These are phyloP conservation scores for Penicillium glabrum DNA, from an alignment of 2,329 filamentous ascomycete species.

Conservation along the genomic window DNA sequence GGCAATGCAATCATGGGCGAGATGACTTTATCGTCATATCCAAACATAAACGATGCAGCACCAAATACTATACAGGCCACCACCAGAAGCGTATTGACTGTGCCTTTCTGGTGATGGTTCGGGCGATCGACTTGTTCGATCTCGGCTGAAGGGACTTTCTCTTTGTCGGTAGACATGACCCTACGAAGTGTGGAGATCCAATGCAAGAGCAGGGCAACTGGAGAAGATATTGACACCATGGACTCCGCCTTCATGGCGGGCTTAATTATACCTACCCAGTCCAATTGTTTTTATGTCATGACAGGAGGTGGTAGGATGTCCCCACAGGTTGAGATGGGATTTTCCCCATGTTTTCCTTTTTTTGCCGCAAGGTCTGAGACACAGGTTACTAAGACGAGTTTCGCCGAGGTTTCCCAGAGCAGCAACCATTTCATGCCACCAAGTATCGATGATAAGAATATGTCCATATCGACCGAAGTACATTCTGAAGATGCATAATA, in stretches of 20 bases:
- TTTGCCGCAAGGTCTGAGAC: not conserved
- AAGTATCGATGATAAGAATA: no score
- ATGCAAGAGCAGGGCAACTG: conserved; percentile 1
- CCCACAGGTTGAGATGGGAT: not conserved
- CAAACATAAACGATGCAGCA: conserved; percentile 34
- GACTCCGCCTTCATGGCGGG: conserved; percentile 1
- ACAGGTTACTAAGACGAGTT: conserved; percentile 4
- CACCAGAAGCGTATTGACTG: conserved; percentile 27
- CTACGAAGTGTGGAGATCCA: conserved; percentile 7
- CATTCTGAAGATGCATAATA: not conserved
- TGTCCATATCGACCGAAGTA: not conserved
- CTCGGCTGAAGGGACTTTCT: conserved; percentile 9
- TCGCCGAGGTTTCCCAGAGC: conserved; percentile 20
- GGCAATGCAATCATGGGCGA: conserved; percentile 30
- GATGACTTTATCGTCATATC: conserved; percentile 35
- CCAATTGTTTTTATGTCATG: not conserved
- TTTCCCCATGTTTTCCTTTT: conserved; percentile 10
- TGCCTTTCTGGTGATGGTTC: conserved; percentile 8
- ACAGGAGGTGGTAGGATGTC: not conserved
- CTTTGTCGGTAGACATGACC: conserved; percentile 7
- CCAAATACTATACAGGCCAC: conserved; percentile 30
- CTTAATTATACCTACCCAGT: conserved; percentile 1
- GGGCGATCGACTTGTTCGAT: conserved; percentile 21
- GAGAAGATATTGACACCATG: not conserved
- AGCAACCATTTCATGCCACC: no score